Evolutionary conservation across 352 stramenopile species (phyloP), one percentile per base, ranked within the genome.

Genomic region (Phytophthora agathidicida): DNA sequence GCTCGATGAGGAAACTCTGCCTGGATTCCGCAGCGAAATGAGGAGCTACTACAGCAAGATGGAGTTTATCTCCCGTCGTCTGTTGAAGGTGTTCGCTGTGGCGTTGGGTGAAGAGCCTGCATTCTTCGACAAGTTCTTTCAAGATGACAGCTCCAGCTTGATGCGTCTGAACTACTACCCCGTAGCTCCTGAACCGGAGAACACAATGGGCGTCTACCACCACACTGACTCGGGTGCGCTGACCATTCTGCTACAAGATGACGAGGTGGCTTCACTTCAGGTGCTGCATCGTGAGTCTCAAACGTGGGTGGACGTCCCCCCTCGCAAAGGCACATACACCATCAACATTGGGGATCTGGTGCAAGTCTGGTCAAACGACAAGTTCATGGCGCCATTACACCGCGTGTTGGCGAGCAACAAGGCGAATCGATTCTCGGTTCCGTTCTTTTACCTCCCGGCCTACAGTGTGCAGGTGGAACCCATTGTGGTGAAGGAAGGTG

Each of bases 161-260:
- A 50, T 98, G 47, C 69, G 94, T 16, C 68, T 97, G 30, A 98
- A 98, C 59, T 83, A 95, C 63, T 98, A 98, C 68, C 93, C 91
- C 3, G 58, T 82, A 2, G 56, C 73, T 2, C 72, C 71, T 0
- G 60, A 82, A 11, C 69, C 70, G 1, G 63, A 65, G 30, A 73
- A 57, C 16, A 68, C 71, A 7, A 82, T 86, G 73, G 73, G 65
- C 22, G 73, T 86, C 7, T 68, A 84, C 52, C 70, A 78, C 38
- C 74, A 85, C 74, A 88, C 73, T 3, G 77, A 88, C 43, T 61
- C 53, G 19, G 75, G 73, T 19, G 71, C 60, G 0, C 35, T 84
- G 5, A 84, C 77, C 0, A 58, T 54, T 19, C 59, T 89, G 37
- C 61, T 86, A 5, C 79, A 89, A 28, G 73, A 83, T 57, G 76